phyloP scores from a whole-genome alignment of 2,329 filamentous ascomycete genomes.

The Diaporthe nobilis region DNA sequence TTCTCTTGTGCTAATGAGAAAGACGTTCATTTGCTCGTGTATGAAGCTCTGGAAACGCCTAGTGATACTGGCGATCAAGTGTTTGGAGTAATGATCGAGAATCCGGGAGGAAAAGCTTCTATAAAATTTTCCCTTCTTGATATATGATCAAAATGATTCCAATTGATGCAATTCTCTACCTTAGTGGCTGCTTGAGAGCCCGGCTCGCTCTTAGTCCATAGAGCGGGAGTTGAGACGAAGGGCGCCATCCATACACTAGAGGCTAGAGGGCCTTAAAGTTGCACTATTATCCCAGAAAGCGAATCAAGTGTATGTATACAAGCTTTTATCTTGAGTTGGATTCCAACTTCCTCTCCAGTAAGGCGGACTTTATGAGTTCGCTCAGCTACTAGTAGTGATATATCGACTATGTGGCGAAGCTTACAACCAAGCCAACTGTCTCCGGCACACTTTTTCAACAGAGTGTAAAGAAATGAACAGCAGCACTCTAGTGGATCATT shows the following conservation, averaged over 20 bases:
- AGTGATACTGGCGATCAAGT: neutral
- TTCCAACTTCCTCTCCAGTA: neutral
- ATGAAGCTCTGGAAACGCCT: neutral
- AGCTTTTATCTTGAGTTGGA: neutral
- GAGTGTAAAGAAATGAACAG: neutral
- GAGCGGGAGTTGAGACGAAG: neutral
- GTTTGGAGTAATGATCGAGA: neutral
- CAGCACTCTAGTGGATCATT: neutral
- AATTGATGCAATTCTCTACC: neutral
- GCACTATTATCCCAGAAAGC: neutral
- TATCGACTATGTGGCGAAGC: neutral
- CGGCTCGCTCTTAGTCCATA: neutral
- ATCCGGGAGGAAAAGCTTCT: neutral
- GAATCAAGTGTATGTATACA: neutral
- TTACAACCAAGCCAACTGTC: neutral
- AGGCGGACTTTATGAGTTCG: neutral
- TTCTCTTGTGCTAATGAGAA: too few species aligned
- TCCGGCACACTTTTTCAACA: neutral
- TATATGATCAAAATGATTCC: too few species aligned
- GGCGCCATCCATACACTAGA: neutral
- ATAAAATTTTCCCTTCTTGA: too few species aligned
- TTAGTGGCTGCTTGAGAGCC: too few species aligned
- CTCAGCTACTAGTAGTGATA: neutral
- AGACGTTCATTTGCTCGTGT: neutral
- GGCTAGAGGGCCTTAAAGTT: neutral